Conservation (phyloP, 106 monocot species). For the Dioscorea zingiberensis region DNA sequence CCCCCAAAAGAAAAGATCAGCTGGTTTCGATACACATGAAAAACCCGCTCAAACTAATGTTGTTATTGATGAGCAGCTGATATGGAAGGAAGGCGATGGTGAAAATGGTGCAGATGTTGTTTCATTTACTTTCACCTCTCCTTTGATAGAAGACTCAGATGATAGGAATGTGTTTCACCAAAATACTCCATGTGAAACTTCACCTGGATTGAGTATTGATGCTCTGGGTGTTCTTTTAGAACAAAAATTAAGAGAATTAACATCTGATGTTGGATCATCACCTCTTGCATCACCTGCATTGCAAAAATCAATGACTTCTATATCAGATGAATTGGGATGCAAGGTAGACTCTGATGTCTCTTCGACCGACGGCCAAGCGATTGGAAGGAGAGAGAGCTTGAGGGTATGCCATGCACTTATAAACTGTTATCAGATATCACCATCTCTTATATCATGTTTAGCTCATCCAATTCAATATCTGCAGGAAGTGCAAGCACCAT, state of each 20-base stretch:
- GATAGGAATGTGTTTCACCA: neutral
- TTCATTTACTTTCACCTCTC: conserved; percentile 71
- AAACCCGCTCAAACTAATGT: conserved; percentile 33
- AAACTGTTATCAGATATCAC: too few species aligned
- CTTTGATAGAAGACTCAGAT: conserved; percentile 27
- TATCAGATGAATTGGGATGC: too few species aligned
- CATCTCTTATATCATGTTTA: too few species aligned
- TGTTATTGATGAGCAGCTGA: conserved; percentile 31
- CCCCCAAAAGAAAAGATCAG: conserved; percentile 62
- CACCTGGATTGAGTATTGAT: conserved; percentile 51
- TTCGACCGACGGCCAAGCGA: conserved; percentile 18
- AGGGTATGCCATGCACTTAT: conserved; percentile 23
- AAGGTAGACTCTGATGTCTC: too few species aligned
- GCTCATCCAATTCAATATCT: too few species aligned
- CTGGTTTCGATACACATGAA: conserved; percentile 21
- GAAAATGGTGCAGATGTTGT: conserved; percentile 44
- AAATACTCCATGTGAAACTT: conserved; percentile 2
- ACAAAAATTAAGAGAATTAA: conserved; percentile 75
- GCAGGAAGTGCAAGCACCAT: too few species aligned
- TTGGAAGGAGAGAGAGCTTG: conserved; percentile 4
- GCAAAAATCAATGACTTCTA: conserved; percentile 15
- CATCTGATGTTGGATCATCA: conserved; percentile 20
- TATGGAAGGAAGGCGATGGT: conserved; percentile 24
- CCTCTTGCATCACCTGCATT: conserved; percentile 11
- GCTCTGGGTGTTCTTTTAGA: conserved; percentile 72